Percentiles rank a stretch among this genome's conserved stretches.
phyloP scores from a whole-genome alignment of 2,329 filamentous ascomycete species.

The Epichloe sp. region DNA sequence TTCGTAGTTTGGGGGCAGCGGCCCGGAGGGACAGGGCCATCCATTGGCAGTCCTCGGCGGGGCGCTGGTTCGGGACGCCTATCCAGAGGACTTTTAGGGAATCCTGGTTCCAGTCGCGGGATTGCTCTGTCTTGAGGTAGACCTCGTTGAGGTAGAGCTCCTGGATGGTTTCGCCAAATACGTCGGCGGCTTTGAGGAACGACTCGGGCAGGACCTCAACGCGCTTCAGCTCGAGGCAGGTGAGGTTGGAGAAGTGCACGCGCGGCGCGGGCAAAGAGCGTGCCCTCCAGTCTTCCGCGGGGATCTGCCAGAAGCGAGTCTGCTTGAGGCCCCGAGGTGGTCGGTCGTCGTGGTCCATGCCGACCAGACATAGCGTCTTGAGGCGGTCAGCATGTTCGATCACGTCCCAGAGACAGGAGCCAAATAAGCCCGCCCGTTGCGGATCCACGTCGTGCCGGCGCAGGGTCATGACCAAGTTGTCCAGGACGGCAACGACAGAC shows the following conservation, averaged over 20 bases:
- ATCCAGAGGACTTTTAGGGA: conserved; percentile 28
- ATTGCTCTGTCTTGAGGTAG: conserved; percentile 29
- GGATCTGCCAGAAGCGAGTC: conserved; percentile 23
- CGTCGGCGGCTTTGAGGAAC: conserved; percentile 20
- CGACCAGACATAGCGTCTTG: conserved; percentile 33
- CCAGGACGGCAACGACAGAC: conserved; percentile 24
- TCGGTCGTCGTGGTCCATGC: conserved; percentile 28
- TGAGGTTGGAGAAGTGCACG: conserved; percentile 23
- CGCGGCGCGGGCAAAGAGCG: conserved; percentile 25
- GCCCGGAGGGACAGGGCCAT: conserved; percentile 28
- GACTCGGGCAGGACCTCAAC: conserved; percentile 25
- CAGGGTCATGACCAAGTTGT: conserved; percentile 33
- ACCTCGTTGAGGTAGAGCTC: conserved; percentile 34
- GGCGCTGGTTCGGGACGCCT: conserved; percentile 29
- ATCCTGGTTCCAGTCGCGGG: conserved; percentile 19
- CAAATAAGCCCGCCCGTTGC: conserved; percentile 24
- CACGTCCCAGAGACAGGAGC: conserved; percentile 35
- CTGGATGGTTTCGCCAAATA: conserved; percentile 25
- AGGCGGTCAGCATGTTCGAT: conserved; percentile 31
- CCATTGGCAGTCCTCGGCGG: conserved; percentile 24
- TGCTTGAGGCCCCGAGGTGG: conserved; percentile 24
- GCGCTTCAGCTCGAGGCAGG: conserved; percentile 30
- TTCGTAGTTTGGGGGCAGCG: conserved; percentile 20
- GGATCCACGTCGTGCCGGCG: conserved; percentile 29
- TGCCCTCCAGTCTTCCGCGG: conserved; percentile 26